Percentiles rank a stretch among this genome's conserved stretches.
phyloP scores from a whole-genome alignment of 2,329 filamentous ascomycete species.

The Trichoderma oligosporum region DNA sequence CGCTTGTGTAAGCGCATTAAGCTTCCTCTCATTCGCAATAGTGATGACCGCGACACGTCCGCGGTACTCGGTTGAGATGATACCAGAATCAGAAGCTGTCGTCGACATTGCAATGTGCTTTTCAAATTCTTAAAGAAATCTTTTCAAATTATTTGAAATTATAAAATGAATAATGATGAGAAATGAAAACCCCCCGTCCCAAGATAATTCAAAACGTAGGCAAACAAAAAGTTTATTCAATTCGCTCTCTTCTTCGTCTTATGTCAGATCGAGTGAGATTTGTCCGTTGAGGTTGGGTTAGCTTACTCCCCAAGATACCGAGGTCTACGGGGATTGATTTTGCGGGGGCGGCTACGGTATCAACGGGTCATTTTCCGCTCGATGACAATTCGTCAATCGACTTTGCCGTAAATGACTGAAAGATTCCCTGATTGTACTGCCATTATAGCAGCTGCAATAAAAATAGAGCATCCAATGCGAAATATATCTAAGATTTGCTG shows the following conservation, averaged over 20 bases:
- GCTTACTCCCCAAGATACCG: constrained; percentile 14
- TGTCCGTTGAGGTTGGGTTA: neutral
- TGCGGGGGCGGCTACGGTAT: constrained; percentile 5
- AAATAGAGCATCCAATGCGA: too few relatives aligned
- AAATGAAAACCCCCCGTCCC: too few relatives aligned
- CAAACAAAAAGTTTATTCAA: too few relatives aligned
- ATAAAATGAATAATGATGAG: neutral
- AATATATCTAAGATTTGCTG: neutral
- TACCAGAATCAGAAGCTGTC: constrained; percentile 17
- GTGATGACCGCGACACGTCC: constrained; percentile 66
- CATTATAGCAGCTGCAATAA: too few relatives aligned
- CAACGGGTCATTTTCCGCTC: neutral
- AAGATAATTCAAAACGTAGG: too few relatives aligned
- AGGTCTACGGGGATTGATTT: constrained; percentile 5
- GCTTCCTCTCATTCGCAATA: constrained; percentile 78
- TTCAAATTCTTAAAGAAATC: too few relatives aligned
- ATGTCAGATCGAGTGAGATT: neutral
- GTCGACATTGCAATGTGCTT: constrained; percentile 5
- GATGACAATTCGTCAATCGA: neutral
- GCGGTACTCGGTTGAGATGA: constrained; percentile 40
- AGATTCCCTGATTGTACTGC: too few relatives aligned
- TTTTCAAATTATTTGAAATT: too few relatives aligned
- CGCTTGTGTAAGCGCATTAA: constrained; percentile 71
- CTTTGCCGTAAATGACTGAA: neutral
- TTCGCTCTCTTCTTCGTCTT: neutral